phyloP scores from a whole-genome alignment of 495 filamentous ascomycete species.

The Copromyces sp. region DNA sequence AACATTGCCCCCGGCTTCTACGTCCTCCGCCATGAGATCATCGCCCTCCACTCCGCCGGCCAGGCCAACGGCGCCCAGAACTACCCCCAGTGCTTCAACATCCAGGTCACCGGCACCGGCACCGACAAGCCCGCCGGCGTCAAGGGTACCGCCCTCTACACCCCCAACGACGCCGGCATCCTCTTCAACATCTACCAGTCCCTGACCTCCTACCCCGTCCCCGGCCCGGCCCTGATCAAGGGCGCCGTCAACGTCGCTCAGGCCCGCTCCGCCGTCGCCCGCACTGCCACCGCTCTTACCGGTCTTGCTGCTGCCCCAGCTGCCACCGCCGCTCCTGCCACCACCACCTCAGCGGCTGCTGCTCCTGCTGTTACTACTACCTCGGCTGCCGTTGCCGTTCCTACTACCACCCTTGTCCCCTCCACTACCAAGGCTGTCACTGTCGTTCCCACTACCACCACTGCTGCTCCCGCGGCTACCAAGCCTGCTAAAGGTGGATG shows the following conservation, averaged over 20 bases:
- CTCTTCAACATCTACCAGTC: constrained; percentile 52
- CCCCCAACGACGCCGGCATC: constrained; percentile 50
- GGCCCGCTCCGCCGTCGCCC: constrained; percentile 7
- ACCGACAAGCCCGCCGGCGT: constrained; percentile 48
- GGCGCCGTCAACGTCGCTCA: constrained; percentile 7
- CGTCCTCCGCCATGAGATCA: constrained; percentile 73
- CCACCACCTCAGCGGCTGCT: neutral
- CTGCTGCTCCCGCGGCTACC: neutral
- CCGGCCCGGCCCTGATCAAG: constrained; percentile 36
- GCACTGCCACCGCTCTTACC: constrained; percentile 10
- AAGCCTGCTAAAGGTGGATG: neutral
- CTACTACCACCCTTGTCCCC: neutral
- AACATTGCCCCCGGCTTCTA: constrained; percentile 59
- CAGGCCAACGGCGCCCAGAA: constrained; percentile 59
- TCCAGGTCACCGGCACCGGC: constrained; percentile 58
- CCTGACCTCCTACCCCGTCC: constrained; percentile 38
- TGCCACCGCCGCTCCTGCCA: neutral
- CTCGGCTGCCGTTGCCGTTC: neutral
- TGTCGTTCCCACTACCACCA: neutral
- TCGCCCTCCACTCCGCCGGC: constrained; percentile 61
- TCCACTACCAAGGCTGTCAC: neutral
- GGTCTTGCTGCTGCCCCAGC: constrained; percentile 3
- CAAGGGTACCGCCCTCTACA: constrained; percentile 53
- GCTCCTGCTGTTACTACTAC: neutral
- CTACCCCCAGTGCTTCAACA: constrained; percentile 72